A percentile compares a stretch with the other conserved stretches of the same genome.
These are phyloP conservation scores for Limtongia smithiae DNA, from an alignment of 805 yeast genomes.

Conservation along the genomic window DNA sequence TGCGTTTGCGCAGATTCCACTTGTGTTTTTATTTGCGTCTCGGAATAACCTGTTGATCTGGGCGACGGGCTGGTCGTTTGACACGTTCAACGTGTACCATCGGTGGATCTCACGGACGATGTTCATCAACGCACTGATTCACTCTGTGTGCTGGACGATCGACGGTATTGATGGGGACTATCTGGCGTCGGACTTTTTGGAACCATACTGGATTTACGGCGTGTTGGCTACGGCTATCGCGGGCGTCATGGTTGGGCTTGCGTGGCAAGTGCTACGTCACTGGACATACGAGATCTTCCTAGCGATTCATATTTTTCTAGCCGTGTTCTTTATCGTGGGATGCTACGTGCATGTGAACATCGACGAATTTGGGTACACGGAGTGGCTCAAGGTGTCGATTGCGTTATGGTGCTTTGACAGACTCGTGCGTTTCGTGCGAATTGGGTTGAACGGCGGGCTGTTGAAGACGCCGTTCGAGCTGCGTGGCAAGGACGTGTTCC, in stretches of 20 bases:
- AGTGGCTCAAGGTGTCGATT: slow-evolving; percentile 51
- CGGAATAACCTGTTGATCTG: slow-evolving; percentile 65
- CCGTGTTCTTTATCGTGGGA: slow-evolving; percentile 50
- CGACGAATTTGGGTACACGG: slow-evolving; percentile 47
- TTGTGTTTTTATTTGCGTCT: slow-evolving; percentile 61
- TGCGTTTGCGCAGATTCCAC: slow-evolving; percentile 43
- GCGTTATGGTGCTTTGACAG: slow-evolving; percentile 73
- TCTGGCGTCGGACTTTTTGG: slow-evolving; percentile 6
- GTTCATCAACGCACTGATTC: slow-evolving; percentile 50
- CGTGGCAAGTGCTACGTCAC: slow-evolving; percentile 50
- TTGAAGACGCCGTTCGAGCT: not conserved
- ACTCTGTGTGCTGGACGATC: slow-evolving; percentile 56
- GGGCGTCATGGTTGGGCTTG: slow-evolving; percentile 47
- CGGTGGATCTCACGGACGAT: slow-evolving; percentile 57
- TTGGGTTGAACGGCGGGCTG: slow-evolving; percentile 35
- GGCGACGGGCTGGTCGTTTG: slow-evolving; percentile 59
- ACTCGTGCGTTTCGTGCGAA: slow-evolving; percentile 50
- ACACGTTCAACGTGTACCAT: slow-evolving; percentile 61
- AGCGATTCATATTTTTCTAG: slow-evolving; percentile 54
- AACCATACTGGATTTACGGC: slow-evolving; percentile 35
- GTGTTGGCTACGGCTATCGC: slow-evolving; percentile 40
- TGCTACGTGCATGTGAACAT: slow-evolving; percentile 53
- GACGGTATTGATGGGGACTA: slow-evolving; percentile 18
- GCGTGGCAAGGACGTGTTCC: slow-evolving; percentile 1
- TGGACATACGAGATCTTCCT: slow-evolving; percentile 58